These are phyloP conservation scores for Stachybotrys chlorohalonatus DNA, from an alignment of 2,329 filamentous ascomycete species.

Conservation along the genomic window DNA sequence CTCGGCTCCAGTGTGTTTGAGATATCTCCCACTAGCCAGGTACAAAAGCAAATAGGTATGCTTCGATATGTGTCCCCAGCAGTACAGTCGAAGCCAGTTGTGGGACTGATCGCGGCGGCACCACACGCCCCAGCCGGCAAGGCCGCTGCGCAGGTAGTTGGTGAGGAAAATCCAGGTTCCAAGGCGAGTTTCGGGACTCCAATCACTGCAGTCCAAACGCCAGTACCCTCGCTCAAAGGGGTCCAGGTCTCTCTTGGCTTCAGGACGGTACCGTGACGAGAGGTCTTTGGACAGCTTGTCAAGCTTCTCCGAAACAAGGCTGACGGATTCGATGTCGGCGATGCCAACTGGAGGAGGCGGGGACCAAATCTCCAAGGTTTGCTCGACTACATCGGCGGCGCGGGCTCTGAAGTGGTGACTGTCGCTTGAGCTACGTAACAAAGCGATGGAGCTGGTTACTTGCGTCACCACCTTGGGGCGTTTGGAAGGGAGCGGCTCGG, in stretches of 20 bases:
- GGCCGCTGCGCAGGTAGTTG: conserved; percentile 48
- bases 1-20: conserved; percentile 46
- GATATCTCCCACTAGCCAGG: conserved; percentile 55
- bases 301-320: conserved; percentile 50
- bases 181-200: conserved; percentile 38
- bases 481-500: conserved; percentile 20
- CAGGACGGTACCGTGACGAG: conserved; percentile 43
- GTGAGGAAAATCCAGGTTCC: conserved; percentile 54
- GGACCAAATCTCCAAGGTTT: conserved; percentile 40
- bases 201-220: conserved; percentile 50
- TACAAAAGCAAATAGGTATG: conserved; percentile 71
- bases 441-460: conserved; percentile 4
- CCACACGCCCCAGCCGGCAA: conserved; percentile 60
- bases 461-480: conserved; percentile 10
- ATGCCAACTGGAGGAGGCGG: conserved; percentile 43
- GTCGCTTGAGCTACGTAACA: conserved; percentile 21
- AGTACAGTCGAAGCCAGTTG: conserved; percentile 55
- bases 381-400: conserved; percentile 11
- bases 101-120: conserved; percentile 33
- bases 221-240: conserved; percentile 71
- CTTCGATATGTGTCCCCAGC: conserved; percentile 65
- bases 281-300: conserved; percentile 40
- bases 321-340: conserved; percentile 31
- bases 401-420: conserved; percentile 11
- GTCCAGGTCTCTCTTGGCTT: conserved; percentile 20